Base-by-base conservation (phyloP, 73 alveolate genomes). In the Durusdinium trenchii region DNA sequence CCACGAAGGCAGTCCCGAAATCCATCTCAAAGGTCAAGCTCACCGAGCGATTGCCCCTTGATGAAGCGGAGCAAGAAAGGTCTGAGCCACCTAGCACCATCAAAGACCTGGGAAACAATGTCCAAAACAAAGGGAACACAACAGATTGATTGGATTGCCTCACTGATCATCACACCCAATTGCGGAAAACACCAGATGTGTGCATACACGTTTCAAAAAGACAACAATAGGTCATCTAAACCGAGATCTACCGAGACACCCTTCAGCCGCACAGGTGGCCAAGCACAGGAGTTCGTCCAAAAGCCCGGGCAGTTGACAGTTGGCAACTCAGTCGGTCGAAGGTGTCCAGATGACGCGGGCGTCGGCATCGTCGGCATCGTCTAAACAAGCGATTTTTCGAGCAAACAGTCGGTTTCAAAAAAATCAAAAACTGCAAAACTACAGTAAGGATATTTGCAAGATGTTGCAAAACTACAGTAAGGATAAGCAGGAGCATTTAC, bases 1-100 rank as follows among this genome's bases (percentile, higher is more conserved):
- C n/a, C n/a, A n/a, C n/a, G n/a, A n/a, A n/a, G n/a, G n/a, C 84
- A 9, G 62, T 81, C 91, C 91, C 23, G 91, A 81, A 81, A 81
- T 81, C 91, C 91, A 81, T 81, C 67, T 81, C 52, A 67, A 81
- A 81, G 69, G 69, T 48, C n/a, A 35, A 81, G 62, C 46, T 46
- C 71, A 6, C 18, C 43, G 23, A 67, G 69, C 69, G 50, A 43
- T 30, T 47, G 45, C 52, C 35, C 50, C 71, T 46, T 48, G 28
- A 47, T 47, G 46, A 9, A 81, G 91, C 46, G 91, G 69, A 81
- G 61, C n/a, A 45, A 45, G 50, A 30, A 26, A 46, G 26, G 28
- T 32, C 47, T 9, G 91, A 81, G 91, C 62, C 32, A 10, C 50
- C 91, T 46, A 81, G 54, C 48, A 43, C 28, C 91, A 81, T 81